phyloP scores from a whole-genome alignment of 2,329 filamentous ascomycete species.

The Pseudogymnoascus sp. region DNA sequence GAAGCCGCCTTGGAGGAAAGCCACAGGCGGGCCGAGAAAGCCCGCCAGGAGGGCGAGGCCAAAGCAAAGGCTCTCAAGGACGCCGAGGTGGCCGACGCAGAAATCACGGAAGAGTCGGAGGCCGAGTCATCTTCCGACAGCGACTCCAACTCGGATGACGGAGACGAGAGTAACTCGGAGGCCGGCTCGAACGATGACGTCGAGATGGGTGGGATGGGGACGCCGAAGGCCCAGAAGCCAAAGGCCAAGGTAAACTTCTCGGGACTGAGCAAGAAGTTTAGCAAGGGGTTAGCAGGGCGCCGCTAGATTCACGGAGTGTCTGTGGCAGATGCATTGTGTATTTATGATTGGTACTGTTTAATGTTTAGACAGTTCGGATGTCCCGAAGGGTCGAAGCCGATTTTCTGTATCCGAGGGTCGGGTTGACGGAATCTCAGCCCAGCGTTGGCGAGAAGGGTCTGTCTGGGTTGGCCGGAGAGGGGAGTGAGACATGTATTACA shows the following conservation, averaged over 20 bases:
- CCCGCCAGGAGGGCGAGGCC: background rate
- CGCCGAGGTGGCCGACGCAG: background rate
- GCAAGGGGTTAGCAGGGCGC: background rate
- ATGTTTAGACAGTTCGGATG: background rate
- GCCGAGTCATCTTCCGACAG: background rate
- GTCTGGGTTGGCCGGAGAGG: conserved; percentile 4
- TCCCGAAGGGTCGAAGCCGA: background rate
- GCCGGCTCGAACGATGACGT: background rate
- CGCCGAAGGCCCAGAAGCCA: background rate
- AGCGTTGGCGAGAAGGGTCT: background rate
- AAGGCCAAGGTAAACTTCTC: conserved; percentile 7
- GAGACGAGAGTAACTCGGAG: conserved; percentile 1
- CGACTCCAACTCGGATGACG: background rate
- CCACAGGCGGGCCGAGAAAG: background rate
- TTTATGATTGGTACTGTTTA: background rate
- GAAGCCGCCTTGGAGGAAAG: background rate
- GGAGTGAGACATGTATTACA: conserved; percentile 10
- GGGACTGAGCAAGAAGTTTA: conserved; percentile 1
- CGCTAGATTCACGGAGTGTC: background rate
- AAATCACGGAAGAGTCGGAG: background rate
- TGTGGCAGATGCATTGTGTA: background rate
- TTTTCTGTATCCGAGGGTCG: background rate
- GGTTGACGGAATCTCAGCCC: background rate
- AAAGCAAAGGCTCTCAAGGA: background rate
- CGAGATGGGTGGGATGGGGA: background rate